Conservation (phyloP, 345 rosid species). For the Populus deltoides region DNA sequence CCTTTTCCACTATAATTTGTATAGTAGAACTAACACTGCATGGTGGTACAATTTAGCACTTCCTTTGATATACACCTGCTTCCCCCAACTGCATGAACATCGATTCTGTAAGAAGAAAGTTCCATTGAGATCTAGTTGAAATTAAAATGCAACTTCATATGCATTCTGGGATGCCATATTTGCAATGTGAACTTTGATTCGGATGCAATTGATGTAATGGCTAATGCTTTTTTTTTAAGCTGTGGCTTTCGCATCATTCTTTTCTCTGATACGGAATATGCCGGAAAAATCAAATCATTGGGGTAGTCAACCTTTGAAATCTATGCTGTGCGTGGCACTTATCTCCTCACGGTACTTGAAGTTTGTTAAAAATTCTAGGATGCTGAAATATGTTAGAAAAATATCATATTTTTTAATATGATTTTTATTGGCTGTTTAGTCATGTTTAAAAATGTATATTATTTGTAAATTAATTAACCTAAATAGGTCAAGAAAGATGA, state of each 20-base stretch:
- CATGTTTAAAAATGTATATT: too few species aligned
- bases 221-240: background rate
- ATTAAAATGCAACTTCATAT: background rate
- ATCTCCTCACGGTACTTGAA: background rate
- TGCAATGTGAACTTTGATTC: background rate
- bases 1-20: slow-evolving; percentile 5
- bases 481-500: too few species aligned
- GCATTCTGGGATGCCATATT: background rate
- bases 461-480: too few species aligned
- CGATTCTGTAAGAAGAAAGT: background rate
- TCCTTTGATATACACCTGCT: background rate
- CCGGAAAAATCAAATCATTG: background rate
- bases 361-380: too few species aligned
- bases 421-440: too few species aligned
- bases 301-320: background rate
- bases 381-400: too few species aligned
- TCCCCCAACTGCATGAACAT: background rate
- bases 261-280: background rate
- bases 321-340: background rate
- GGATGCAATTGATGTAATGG: background rate
- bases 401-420: too few species aligned
- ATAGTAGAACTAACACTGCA: slow-evolving; percentile 29
- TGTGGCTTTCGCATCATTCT: background rate
- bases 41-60: slow-evolving; percentile 1
- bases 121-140: background rate